Conservation (phyloP, 2,329 filamentous ascomycete species). For the Diaporthe sp. region DNA sequence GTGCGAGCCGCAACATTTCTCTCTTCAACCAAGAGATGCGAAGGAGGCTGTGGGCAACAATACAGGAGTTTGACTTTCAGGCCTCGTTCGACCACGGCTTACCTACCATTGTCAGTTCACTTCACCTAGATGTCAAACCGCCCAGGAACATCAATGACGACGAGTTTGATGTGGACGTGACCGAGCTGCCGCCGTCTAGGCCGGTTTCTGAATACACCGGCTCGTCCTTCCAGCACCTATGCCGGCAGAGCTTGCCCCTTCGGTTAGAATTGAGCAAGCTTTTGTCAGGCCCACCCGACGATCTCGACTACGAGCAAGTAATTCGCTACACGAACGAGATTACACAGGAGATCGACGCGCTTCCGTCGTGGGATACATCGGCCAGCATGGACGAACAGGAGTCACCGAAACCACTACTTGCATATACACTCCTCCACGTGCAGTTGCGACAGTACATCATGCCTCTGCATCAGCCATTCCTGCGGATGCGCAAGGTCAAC, state of each 20-base stretch:
- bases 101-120: slow-evolving; percentile 69
- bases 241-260: slow-evolving; percentile 68
- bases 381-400: slow-evolving; percentile 53
- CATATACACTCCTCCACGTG: slow-evolving; percentile 72
- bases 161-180: slow-evolving; percentile 68
- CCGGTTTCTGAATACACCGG: slow-evolving; percentile 69
- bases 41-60: slow-evolving; percentile 71
- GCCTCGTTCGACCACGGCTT: slow-evolving; percentile 73
- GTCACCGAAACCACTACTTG: slow-evolving; percentile 67
- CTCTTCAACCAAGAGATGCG: slow-evolving; percentile 75
- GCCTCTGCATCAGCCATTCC: slow-evolving; percentile 71
- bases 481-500: slow-evolving; percentile 71
- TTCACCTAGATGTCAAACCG: slow-evolving; percentile 68
- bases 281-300: slow-evolving; percentile 66
- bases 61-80: slow-evolving; percentile 74
- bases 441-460: slow-evolving; percentile 74
- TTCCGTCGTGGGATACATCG: slow-evolving; percentile 68
- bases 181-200: slow-evolving; percentile 65
- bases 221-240: slow-evolving; percentile 71
- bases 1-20: slow-evolving; percentile 62
- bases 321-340: slow-evolving; percentile 73
- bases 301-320: slow-evolving; percentile 73
- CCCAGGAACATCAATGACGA: slow-evolving; percentile 72
- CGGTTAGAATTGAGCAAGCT: slow-evolving; percentile 71
- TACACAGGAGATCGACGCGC: slow-evolving; percentile 71